Conservation (phyloP, 805 yeast species). For the Pichia membranifaciens region DNA sequence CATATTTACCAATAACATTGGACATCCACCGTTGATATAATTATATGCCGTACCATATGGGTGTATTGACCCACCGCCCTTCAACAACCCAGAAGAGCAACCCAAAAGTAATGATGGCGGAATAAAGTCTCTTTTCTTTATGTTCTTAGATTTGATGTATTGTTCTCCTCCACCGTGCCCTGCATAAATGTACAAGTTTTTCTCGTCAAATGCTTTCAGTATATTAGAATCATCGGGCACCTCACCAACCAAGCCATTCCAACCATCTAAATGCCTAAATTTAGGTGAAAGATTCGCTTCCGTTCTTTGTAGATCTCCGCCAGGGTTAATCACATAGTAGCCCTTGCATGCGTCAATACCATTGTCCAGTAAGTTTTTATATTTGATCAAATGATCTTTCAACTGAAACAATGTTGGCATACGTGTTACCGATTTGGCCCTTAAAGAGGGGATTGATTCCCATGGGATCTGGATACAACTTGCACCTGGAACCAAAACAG, state of each 20-base stretch:
- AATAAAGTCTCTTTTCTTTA: conserved; percentile 38
- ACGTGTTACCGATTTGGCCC: conserved; percentile 56
- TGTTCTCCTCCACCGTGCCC: conserved; percentile 99
- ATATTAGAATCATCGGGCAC: conserved; percentile 57
- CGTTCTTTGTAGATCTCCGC: conserved; percentile 66
- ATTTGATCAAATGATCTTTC: conserved; percentile 30
- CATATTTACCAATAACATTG: conserved; percentile 74
- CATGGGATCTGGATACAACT: conserved; percentile 74
- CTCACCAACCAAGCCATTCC: conserved; percentile 50
- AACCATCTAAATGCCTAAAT: conserved; percentile 36
- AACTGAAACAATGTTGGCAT: conserved; percentile 61
- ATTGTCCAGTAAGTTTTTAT: conserved; percentile 13
- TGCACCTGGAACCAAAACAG: conserved; percentile 64
- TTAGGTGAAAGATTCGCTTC: conserved; percentile 47
- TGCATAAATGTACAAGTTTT: conserved; percentile 61
- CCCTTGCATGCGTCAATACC: conserved; percentile 32
- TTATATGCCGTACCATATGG: conserved; percentile 73
- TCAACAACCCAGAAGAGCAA: conserved; percentile 78
- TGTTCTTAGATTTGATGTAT: conserved; percentile 50
- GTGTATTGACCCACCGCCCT: conserved; percentile 52
- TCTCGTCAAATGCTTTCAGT: conserved; percentile 33
- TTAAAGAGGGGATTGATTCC: conserved; percentile 69
- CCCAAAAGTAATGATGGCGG: conserved; percentile 75
- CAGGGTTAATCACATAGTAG: conserved; percentile 73
- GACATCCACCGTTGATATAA: conserved; percentile 75